Base-by-base conservation (phyloP, 2,329 filamentous ascomycete species). In the Cylindrodendrum hubeiense region DNA sequence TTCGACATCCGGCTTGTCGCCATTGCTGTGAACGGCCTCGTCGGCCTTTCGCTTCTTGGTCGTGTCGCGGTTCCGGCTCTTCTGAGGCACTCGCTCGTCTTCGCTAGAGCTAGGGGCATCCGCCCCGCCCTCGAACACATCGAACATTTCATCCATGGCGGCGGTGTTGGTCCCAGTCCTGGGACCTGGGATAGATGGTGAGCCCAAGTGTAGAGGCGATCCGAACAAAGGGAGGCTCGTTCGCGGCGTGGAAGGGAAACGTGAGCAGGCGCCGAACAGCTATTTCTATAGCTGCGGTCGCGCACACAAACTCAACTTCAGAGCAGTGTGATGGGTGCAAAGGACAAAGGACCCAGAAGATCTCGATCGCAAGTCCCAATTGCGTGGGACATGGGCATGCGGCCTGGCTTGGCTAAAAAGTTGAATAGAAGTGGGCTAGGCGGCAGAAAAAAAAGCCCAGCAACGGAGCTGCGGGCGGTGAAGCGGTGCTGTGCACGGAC, bases 41-140 rank as follows among this genome's bases (percentile, higher is more conserved):
- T 94, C 95, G 41, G 91, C 91, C 79, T 94, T 93, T 80, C 94
- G 89, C 86, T 98, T 97, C 83, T 94, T 96, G 82, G 84, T 92
- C 79, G 87, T 89, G 69, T 90, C 88, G 37, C 71, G 73, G 54
- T 79, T 90, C 62, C 88, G 87, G 73, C 77, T 81, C 71, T 83
- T 85, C 67, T 85, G 87, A 21, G 83, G 71, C 10, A 69, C 71
- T 67, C 70, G 78, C 78, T 85, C 81, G 67, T 81, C 77, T 70
- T 86, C 84, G 77, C 80, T 82, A 8, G 76, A 74, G 63, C 79
- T 82, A 28, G 77, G 74, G 60, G 76, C 72, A 17, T 78, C 80
- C 52, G 73, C 77, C 76, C 86, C 85, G 74, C 92, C 90, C 69
- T 94, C 91, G 76, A 96, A 95, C 62, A 94, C 92, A 73, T 93